Conservation (phyloP, 2,329 filamentous ascomycete genomes). For the Calycina herbarum region DNA sequence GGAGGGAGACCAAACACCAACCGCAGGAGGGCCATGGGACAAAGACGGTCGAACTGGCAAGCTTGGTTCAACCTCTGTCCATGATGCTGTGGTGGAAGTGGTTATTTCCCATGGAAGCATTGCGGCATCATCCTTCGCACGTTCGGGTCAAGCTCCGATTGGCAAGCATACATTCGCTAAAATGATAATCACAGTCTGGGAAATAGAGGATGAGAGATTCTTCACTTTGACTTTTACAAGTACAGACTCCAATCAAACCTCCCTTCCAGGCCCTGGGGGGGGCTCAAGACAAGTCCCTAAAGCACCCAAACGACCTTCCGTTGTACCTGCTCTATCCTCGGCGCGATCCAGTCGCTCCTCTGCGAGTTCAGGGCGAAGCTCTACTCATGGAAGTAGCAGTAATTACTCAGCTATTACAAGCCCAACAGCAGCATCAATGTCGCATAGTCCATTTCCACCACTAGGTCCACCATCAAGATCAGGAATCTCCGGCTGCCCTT, state of each 20-base stretch:
- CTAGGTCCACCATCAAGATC: slow-evolving; percentile 62
- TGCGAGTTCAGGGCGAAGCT: slow-evolving; percentile 30
- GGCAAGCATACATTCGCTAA: slow-evolving; percentile 56
- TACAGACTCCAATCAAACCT: slow-evolving; percentile 44
- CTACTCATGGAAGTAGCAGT: slow-evolving; percentile 29
- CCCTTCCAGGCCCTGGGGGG: slow-evolving; percentile 29
- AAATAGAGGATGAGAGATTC: slow-evolving; percentile 66
- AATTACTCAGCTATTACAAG: slow-evolving; percentile 45
- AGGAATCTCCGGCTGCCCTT: slow-evolving; percentile 57
- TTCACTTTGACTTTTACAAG: slow-evolving; percentile 76
- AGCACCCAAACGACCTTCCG: slow-evolving; percentile 18
- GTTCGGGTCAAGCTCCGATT: slow-evolving; percentile 29
- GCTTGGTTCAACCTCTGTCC: slow-evolving; percentile 41
- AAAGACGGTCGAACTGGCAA: background rate
- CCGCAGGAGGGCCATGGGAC: slow-evolving; percentile 25
- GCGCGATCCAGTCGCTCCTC: slow-evolving; percentile 34
- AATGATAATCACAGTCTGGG: slow-evolving; percentile 77
- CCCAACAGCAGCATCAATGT: slow-evolving; percentile 54
- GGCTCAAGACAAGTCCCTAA: slow-evolving; percentile 24
- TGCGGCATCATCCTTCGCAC: slow-evolving; percentile 19
- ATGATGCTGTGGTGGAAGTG: slow-evolving; percentile 68
- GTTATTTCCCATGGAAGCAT: slow-evolving; percentile 51
- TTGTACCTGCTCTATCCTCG: slow-evolving; percentile 14
- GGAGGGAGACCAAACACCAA: slow-evolving; percentile 40
- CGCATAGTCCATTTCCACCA: slow-evolving; percentile 63